These are phyloP conservation scores for Vachellia collinsii DNA, from an alignment of 306 rosid species.

Conservation along the genomic window DNA sequence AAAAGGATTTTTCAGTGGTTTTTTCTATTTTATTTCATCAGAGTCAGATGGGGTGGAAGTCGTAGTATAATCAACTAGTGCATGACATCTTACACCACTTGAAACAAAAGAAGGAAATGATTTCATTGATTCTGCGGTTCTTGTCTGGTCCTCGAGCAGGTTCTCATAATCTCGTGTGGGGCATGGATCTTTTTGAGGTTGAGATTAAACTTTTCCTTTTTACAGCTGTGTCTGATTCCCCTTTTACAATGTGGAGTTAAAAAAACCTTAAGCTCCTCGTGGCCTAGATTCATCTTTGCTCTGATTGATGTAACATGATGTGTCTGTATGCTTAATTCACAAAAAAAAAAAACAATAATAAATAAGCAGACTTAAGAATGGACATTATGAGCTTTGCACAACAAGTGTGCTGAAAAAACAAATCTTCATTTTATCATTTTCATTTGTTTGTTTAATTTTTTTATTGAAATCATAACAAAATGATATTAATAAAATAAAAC, in stretches of 20 bases:
- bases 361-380: neutral
- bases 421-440: neutral
- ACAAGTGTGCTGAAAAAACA: neutral
- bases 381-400: neutral
- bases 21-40: constrained; percentile 22
- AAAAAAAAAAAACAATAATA: no score
- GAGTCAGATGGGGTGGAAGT: constrained; percentile 32
- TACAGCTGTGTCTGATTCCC: constrained; percentile 21
- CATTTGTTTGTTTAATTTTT: neutral
- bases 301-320: constrained; percentile 37
- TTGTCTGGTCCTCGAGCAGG: constrained; percentile 32
- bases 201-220: constrained; percentile 23
- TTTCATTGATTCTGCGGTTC: neutral
- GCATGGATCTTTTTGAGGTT: constrained; percentile 44
- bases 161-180: constrained; percentile 41
- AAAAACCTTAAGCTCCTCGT: constrained; percentile 28
- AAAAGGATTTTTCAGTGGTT: no score
- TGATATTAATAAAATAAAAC: no score
- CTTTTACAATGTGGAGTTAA: constrained; percentile 25
- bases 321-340: neutral
- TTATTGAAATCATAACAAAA: no score
- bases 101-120: constrained; percentile 36
- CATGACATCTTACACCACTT: constrained; percentile 34
- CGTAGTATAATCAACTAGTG: constrained; percentile 16
- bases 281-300: constrained; percentile 32